Conservation (phyloP, 495 filamentous ascomycete species). For the Penicillium riverlandense region DNA sequence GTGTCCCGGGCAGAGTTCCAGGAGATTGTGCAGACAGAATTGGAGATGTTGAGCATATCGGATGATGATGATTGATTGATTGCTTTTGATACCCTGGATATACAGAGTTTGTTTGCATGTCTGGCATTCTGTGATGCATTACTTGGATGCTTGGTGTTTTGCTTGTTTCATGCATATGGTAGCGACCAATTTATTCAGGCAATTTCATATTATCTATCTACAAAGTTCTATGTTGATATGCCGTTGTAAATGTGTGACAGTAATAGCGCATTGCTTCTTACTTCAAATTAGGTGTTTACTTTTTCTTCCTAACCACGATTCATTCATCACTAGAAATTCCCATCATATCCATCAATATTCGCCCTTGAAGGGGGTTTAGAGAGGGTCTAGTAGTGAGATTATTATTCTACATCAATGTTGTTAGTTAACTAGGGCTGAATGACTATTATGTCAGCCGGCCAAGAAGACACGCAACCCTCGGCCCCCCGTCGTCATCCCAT, state of each 20-base stretch:
- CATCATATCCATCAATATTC: too few species aligned
- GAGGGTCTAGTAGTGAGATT: too few species aligned
- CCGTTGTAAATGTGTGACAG: too few species aligned
- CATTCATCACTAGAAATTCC: too few species aligned
- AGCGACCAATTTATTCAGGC: too few species aligned
- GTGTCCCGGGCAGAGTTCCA: constrained; percentile 83
- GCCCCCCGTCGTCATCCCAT: constrained; percentile 1
- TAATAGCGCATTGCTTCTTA: too few species aligned
- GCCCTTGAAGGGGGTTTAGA: too few species aligned
- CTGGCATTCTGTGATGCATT: background rate
- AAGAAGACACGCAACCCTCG: constrained; percentile 10
- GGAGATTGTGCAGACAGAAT: constrained; percentile 67
- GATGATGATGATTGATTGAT: constrained; percentile 49
- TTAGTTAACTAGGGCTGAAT: too few species aligned
- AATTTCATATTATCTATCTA: background rate
- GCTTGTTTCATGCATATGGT: background rate
- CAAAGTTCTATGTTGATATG: too few species aligned
- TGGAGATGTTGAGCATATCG: constrained; percentile 69
- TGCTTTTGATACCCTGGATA: constrained; percentile 18
- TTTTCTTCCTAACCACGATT: too few species aligned
- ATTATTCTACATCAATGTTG: too few species aligned
- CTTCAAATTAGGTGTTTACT: too few species aligned
- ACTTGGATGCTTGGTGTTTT: background rate
- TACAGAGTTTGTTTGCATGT: constrained; percentile 5
- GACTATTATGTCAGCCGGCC: background rate